Evolutionary conservation across 352 stramenopile species (phyloP).

Genomic region (Pythium plurisporium): DNA sequence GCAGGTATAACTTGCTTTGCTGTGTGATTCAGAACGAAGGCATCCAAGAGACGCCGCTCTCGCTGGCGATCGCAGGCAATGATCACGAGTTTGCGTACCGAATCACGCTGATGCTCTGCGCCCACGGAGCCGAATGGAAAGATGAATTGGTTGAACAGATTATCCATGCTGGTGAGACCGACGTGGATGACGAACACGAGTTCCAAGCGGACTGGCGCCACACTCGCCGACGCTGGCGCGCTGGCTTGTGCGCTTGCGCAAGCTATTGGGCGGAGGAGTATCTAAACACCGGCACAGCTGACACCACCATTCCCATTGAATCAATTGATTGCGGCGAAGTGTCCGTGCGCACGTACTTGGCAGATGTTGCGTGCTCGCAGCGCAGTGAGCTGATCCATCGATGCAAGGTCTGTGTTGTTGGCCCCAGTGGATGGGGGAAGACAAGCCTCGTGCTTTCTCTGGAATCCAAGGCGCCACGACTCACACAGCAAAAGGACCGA

Average conservation of each 20-base stretch:
- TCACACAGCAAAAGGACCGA: not conserved
- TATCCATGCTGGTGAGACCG: not conserved
- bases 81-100: not conserved
- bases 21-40: not conserved
- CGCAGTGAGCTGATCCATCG: not conserved
- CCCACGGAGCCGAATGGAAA: not conserved
- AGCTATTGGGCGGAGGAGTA: not conserved
- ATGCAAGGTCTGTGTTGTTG: slow-evolving; percentile 8
- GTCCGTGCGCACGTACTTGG: slow-evolving; percentile 6
- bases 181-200: not conserved
- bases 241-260: not conserved
- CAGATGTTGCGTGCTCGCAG: not conserved
- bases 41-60: not conserved
- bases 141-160: not conserved
- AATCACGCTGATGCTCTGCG: not conserved
- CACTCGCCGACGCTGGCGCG: not conserved
- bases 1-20: too few species aligned
- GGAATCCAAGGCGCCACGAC: not conserved
- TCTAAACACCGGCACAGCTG: not conserved
- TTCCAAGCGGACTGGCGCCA: not conserved
- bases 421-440: slow-evolving; percentile 3
- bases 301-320: not conserved
- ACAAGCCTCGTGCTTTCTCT: slow-evolving; percentile 6
- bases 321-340: not conserved
- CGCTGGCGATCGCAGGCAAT: not conserved